Evolutionary conservation across 2,329 filamentous ascomycete genomes (phyloP).

Genomic region (Corynespora cassiicola): DNA sequence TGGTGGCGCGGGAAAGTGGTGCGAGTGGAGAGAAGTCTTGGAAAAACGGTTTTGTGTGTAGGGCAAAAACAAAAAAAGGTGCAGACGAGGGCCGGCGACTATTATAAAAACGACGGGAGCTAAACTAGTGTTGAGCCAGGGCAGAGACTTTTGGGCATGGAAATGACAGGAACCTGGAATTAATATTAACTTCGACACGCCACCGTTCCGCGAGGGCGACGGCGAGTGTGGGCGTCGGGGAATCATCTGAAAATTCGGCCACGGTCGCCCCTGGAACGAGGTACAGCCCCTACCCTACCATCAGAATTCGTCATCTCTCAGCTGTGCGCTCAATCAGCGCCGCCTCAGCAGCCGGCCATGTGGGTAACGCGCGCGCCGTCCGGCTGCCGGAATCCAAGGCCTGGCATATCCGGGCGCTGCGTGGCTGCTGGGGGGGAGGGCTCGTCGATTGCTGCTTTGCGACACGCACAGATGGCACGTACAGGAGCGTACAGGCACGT

Average conservation of each 20-base stretch:
- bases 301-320: no score
- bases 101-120: constrained; percentile 38
- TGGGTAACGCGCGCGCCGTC: no score
- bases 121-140: constrained; percentile 35
- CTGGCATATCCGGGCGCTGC: no score
- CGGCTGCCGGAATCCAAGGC: no score
- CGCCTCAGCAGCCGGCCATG: no score
- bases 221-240: neutral
- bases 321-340: neutral
- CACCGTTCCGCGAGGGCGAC: constrained; percentile 4
- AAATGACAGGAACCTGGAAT: constrained; percentile 27
- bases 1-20: no score
- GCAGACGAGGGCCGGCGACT: constrained; percentile 14
- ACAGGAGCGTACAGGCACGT: no score
- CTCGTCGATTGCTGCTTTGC: constrained; percentile 13
- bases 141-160: constrained; percentile 34
- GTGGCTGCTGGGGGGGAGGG: no score
- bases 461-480: constrained; percentile 14
- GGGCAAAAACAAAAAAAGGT: constrained; percentile 20
- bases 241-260: constrained; percentile 5
- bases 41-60: no score
- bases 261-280: neutral
- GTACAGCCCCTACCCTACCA: constrained; percentile 3
- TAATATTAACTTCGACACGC: constrained; percentile 22
- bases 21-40: no score